Evolutionary conservation across 2,329 filamentous ascomycete species (phyloP), one percentile per base, ranked within the genome.

Genomic region (Erysiphe pulchra): DNA sequence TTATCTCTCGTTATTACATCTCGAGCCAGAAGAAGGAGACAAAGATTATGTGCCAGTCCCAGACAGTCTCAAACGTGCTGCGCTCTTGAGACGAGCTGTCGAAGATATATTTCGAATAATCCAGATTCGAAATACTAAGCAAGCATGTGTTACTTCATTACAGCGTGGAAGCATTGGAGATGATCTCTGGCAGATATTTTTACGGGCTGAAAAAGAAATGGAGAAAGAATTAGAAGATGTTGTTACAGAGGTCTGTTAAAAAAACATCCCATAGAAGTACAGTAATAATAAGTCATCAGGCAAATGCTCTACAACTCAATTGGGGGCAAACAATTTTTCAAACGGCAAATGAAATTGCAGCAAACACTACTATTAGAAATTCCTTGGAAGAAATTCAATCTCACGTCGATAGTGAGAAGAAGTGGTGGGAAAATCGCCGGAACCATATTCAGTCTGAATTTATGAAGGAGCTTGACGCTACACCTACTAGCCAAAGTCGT

Each of bases 281-380:
- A 16, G 5, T 37, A 44, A 9, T 36, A 38, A 30, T n/a, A 12
- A 47, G 47, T 17, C 46, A 18, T 37, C 42, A 94, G 84, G 90
- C 92, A 55, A 95, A 95, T 60, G 85, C 81, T 17, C 80, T 94
- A 51, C 70, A 75, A 1, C 78, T 82, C 43, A 78, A 79, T 61
- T 98, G 90, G 90, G 90, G 90, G 50, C 78, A 90, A 59, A 75
- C 73, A 47, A 95, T 98, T 60, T 98, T 98, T 71, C 90, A 98
- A 62, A 86, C 82, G 41, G 90, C 90, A 46, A 92, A 92, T 62
- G 90, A 98, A 63, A 94, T 98, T 63, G 76, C 80, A 48, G 79
- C 84, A 57, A 94, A 94, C 64, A 71, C 73, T 38, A 64, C 76
- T 42, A 71, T 93, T 56, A 80, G 84, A 52, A 69, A 77, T 52